These are phyloP conservation scores for Acacia acuminata DNA, from an alignment of 306 rosid species.

Conservation along the genomic window DNA sequence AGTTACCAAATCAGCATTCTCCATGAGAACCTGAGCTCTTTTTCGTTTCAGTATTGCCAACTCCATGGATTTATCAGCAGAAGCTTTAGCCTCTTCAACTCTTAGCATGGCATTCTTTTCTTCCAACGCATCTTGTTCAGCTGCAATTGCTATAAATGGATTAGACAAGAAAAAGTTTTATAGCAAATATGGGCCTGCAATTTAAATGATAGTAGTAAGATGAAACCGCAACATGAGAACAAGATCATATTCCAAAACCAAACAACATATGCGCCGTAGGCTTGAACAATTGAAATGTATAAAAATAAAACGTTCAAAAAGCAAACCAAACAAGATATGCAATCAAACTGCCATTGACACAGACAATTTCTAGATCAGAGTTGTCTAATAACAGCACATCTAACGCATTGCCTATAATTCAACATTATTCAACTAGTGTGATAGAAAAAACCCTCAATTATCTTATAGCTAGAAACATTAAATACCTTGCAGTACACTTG, in stretches of 20 bases:
- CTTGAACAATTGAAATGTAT: background rate
- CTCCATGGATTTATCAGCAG: slow-evolving; percentile 44
- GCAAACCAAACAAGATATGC: background rate
- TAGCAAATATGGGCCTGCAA: slow-evolving; percentile 14
- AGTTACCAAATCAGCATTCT: slow-evolving; percentile 69
- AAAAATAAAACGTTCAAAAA: background rate
- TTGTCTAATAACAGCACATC: background rate
- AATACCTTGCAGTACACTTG: slow-evolving; percentile 58
- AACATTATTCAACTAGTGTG: background rate
- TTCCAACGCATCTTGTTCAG: slow-evolving; percentile 50
- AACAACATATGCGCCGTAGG: background rate
- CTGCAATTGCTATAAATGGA: slow-evolving; percentile 47
- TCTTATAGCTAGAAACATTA: background rate
- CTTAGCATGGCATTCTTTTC: slow-evolving; percentile 44
- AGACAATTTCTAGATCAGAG: background rate
- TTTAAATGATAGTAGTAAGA: background rate
- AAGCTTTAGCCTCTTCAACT: slow-evolving; percentile 57
- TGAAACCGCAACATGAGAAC: background rate
- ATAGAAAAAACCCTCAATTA: background rate
- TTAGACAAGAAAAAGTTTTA: slow-evolving; percentile 7
- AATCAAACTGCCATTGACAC: background rate
- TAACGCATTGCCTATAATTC: background rate
- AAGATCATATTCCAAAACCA: background rate
- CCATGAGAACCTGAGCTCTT: slow-evolving; percentile 61
- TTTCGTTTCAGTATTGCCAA: slow-evolving; percentile 60